A percentile compares a stretch with the other conserved stretches of the same genome.
Evolutionary conservation across 2,329 filamentous ascomycete species (phyloP).

Genomic region (Talaromyces marneffei): DNA sequence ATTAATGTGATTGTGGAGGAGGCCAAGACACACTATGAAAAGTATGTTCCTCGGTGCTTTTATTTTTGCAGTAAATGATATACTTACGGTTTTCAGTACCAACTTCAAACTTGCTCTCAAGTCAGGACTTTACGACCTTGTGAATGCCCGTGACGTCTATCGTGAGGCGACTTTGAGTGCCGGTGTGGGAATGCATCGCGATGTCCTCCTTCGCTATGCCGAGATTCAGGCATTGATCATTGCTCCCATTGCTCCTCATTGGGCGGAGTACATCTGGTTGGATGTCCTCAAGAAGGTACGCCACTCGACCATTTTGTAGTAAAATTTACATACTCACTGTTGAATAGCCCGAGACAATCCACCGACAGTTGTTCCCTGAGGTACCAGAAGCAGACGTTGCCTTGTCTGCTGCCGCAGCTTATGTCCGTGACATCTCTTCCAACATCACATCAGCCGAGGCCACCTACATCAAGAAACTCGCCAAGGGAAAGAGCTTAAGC

Average conservation of each 20-base stretch:
- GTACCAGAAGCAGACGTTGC: constrained; percentile 60
- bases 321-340: background rate
- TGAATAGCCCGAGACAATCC: constrained; percentile 60
- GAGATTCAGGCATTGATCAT: constrained; percentile 80
- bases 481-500: constrained; percentile 77
- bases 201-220: constrained; percentile 72
- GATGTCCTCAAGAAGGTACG: constrained; percentile 70
- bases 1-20: constrained; percentile 78
- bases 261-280: constrained; percentile 88
- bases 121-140: constrained; percentile 83
- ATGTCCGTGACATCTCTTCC: constrained; percentile 67
- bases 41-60: constrained; percentile 39
- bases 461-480: constrained; percentile 69
- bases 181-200: constrained; percentile 79
- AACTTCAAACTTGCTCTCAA: constrained; percentile 85
- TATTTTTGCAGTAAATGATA: background rate
- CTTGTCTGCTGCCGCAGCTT: constrained; percentile 73
- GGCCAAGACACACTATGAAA: constrained; percentile 69
- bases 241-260: constrained; percentile 82
- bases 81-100: constrained; percentile 42
- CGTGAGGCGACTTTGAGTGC: constrained; percentile 72
- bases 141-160: constrained; percentile 82
- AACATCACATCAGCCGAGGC: constrained; percentile 84
- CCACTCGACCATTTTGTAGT: background rate
- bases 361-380: constrained; percentile 69